phyloP scores from a whole-genome alignment of 306 rosid species.

The Quercus agrifolia region DNA sequence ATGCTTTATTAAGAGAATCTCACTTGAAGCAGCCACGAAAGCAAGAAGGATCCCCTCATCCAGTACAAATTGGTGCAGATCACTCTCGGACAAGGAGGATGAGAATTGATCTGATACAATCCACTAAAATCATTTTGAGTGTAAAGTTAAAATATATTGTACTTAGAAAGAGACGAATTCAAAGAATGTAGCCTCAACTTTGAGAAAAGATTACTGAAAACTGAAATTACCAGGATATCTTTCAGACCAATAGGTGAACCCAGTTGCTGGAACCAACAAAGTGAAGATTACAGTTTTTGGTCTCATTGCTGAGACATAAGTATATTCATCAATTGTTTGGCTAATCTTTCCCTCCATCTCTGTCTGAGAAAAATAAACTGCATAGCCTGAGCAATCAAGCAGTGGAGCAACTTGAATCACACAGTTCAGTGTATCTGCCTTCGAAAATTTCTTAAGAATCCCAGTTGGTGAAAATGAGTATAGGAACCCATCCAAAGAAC shows the following conservation, averaged over 20 bases:
- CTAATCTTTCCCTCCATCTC: conserved; percentile 68
- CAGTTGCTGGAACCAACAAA: conserved; percentile 68
- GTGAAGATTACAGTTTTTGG: conserved; percentile 55
- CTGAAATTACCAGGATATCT: conserved; percentile 47
- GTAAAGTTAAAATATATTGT: neutral
- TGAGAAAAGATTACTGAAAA: neutral
- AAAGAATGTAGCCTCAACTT: neutral
- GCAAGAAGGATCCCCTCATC: conserved; percentile 74
- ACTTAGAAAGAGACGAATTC: neutral
- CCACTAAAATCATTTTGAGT: neutral
- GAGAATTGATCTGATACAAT: conserved; percentile 47
- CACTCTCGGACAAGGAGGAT: conserved; percentile 38
- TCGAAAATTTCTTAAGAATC: conserved; percentile 59
- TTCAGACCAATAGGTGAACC: conserved; percentile 71
- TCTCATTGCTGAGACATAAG: conserved; percentile 51
- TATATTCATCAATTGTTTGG: conserved; percentile 38
- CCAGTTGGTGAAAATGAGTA: conserved; percentile 78
- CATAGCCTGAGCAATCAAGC: conserved; percentile 83
- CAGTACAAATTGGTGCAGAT: conserved; percentile 50
- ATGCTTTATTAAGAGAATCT: conserved; percentile 22
- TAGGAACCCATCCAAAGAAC: conserved; percentile 72
- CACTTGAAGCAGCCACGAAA: conserved; percentile 73
- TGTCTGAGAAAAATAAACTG: conserved; percentile 62
- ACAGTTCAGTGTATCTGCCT: conserved; percentile 31
- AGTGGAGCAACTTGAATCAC: conserved; percentile 59